A percentile compares a stretch with the other conserved stretches of the same genome.
Conservation (phyloP, 2,329 filamentous ascomycete species). For the Cyphellophora europaea region DNA sequence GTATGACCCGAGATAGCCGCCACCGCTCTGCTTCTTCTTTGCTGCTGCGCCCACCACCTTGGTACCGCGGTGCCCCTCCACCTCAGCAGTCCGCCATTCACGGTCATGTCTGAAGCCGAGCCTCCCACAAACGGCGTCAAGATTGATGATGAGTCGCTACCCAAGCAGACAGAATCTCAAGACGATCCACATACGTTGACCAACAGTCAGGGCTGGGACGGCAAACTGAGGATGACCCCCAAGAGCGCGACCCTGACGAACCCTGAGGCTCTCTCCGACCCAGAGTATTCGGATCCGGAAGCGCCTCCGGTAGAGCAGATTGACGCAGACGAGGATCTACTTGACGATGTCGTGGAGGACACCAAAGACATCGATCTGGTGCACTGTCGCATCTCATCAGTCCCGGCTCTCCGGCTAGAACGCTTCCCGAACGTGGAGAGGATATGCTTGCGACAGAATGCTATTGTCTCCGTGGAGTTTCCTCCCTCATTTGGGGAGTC, state of each 20-base stretch:
- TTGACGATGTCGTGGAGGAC: constrained; percentile 41
- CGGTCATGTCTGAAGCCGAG: constrained; percentile 2
- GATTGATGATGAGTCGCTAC: neutral
- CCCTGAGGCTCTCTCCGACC: constrained; percentile 72
- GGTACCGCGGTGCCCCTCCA: constrained; percentile 89
- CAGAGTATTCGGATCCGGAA: constrained; percentile 70
- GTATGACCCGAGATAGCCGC: too few species aligned
- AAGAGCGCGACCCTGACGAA: constrained; percentile 61
- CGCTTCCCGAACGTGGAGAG: constrained; percentile 68
- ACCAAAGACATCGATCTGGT: constrained; percentile 73
- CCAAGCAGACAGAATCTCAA: neutral
- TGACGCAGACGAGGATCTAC: constrained; percentile 65
- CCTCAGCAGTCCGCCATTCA: too few species aligned
- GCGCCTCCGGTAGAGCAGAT: constrained; percentile 64
- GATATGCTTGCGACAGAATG: constrained; percentile 87
- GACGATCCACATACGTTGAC: constrained; percentile 4
- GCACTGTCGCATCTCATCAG: constrained; percentile 75
- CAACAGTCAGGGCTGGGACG: constrained; percentile 37
- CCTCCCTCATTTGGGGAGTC: constrained; percentile 56
- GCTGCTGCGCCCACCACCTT: too few species aligned
- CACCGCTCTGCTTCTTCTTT: too few species aligned
- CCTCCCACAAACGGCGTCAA: constrained; percentile 1
- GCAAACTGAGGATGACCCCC: constrained; percentile 28
- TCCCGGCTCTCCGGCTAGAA: constrained; percentile 68
- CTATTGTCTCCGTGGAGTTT: constrained; percentile 70